Percentiles rank a stretch among this genome's conserved stretches.
Evolutionary conservation across 2,329 filamentous ascomycete species (phyloP).

Genomic region (Alternaria triticimaculans): DNA sequence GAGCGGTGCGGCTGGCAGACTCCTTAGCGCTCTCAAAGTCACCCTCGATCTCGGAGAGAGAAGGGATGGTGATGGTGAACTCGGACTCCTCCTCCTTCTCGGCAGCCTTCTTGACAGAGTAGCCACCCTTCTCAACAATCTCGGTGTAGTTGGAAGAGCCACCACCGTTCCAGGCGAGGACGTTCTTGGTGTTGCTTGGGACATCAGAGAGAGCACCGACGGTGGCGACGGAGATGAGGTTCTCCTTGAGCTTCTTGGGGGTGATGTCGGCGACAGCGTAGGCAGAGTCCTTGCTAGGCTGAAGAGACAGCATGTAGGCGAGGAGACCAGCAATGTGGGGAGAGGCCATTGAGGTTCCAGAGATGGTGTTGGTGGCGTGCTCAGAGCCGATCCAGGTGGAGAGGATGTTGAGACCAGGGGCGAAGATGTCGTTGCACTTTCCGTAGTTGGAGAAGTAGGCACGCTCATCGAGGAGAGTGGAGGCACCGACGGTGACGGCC

Average conservation of each 20-base stretch:
- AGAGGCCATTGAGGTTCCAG: conserved; percentile 98
- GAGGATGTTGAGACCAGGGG: conserved; percentile 92
- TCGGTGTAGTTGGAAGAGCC: conserved; percentile 88
- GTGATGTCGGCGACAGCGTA: conserved; percentile 90
- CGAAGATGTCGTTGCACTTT: conserved; percentile 99
- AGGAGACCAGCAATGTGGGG: conserved; percentile 95
- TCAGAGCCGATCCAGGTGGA: conserved; percentile 99
- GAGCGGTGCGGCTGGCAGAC: conserved; percentile 50
- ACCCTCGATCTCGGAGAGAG: conserved; percentile 42
- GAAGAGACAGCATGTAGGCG: conserved; percentile 96
- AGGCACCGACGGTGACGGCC: conserved; percentile 95
- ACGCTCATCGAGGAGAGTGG: conserved; percentile 90
- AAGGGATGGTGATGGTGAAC: conserved; percentile 48
- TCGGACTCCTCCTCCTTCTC: conserved; percentile 47
- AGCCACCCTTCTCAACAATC: conserved; percentile 77
- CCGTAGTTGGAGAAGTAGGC: conserved; percentile 99
- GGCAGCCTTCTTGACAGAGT: conserved; percentile 58
- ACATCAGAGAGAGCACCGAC: conserved; percentile 79
- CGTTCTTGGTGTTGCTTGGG: conserved; percentile 85
- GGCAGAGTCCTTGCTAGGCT: conserved; percentile 87
- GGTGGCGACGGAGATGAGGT: conserved; percentile 84
- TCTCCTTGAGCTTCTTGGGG: conserved; percentile 91
- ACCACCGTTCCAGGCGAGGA: conserved; percentile 99
- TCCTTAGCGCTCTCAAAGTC: conserved; percentile 47
- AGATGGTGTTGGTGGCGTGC: conserved; percentile 97